Evolutionary conservation across 305 asterid genomes (phyloP), one percentile per base, ranked within the genome.

Genomic region (Fraxinus sp.): DNA sequence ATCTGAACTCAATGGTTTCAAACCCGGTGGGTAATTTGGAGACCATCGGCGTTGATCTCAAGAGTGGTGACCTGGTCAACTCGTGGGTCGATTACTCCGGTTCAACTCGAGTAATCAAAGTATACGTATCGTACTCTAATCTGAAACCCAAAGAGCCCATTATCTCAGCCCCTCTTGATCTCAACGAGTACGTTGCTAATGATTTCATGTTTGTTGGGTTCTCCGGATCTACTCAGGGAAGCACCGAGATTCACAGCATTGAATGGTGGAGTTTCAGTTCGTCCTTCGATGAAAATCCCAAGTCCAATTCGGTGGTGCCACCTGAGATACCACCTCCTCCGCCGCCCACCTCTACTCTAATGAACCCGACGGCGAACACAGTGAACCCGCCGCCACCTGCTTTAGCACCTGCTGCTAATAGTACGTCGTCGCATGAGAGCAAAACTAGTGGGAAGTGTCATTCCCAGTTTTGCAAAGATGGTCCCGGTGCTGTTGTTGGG

Each of bases 181-280:
- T 96, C 30, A 79, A 78, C 26, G 90, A 87, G 32, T 87, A 84
- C 66, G 24, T 88, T 3, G 83, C 77, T 11, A 87, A 87, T 52
- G 98, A 93, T 81, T 88, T 89, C 79, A 87, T 89, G 88, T 96
- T 85, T 28, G 97, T 94, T 35, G 99, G 99, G 9, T 93, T 96
- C 84, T 83, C 95, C 49, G 98, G 93, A 81, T 95, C 99, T 35
- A 94, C 99, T 83, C 98, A 95, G 89, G 98, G 98, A 57, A 96
- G 99, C 82, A 96, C 99, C 0, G 99, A 96, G 86, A 82, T 87
- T 30, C 99, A 96, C 87, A 85, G 86, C 72, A 87, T 96, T 33
- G 94, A 91, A 52, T 95, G 97, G 97, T 96, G 99, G 99, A 94
- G 95, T 80, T 96, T 96, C 85, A 85, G 86, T 73, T 93, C 99